Base-by-base conservation (phyloP, 306 rosid genomes). In the Cicer judaicum region DNA sequence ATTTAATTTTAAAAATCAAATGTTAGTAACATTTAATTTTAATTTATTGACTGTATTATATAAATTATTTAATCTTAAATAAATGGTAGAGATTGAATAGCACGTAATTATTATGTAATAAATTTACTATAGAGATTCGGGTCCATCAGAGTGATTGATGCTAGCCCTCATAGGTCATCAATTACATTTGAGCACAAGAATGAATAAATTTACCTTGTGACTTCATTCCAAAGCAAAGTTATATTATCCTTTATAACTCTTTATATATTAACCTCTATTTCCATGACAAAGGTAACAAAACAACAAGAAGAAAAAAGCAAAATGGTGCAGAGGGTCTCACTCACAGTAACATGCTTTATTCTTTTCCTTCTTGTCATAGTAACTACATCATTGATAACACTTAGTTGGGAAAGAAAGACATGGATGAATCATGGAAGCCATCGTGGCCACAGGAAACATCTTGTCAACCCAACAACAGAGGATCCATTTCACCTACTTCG, bases 391-490 rank as follows among this genome's bases (percentile, higher is more conserved):
- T 2, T 24, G 34, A 24, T 24, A 24, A 24, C 34, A 24, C 3
- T 24, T 24, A 24, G 34, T 24, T 59, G 82, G 88, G 41, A 82
- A 8, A 81, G 82, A 90, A 86, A 74, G 89, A 53, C 84, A 52
- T 42, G 91, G 89, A 82, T 86, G 80, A 90, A 90, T 66, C 96
- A 90, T 74, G 96, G 96, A 84, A 88, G 96, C 71, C 80, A 42
- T 16, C 88, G 96, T 47, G 89, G 89, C 34, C 84, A 82, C 7
- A 78, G 76, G 79, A 86, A 90, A 84, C 89, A 70, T 41, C 91
- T 90, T 9, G 68, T 88, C 55, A 90, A 88, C 18, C 89, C 92
- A 44, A 75, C 91, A 44, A 10, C 9, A 8, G 67, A 77, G 56
- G 62, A 68, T 55, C 86, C 86, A 2, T 85, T 88, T 76, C 86